Percentiles rank a stretch among this genome's conserved stretches.
phyloP scores from a whole-genome alignment of 2,329 filamentous ascomycete genomes.

The Pyrenophora teres region DNA sequence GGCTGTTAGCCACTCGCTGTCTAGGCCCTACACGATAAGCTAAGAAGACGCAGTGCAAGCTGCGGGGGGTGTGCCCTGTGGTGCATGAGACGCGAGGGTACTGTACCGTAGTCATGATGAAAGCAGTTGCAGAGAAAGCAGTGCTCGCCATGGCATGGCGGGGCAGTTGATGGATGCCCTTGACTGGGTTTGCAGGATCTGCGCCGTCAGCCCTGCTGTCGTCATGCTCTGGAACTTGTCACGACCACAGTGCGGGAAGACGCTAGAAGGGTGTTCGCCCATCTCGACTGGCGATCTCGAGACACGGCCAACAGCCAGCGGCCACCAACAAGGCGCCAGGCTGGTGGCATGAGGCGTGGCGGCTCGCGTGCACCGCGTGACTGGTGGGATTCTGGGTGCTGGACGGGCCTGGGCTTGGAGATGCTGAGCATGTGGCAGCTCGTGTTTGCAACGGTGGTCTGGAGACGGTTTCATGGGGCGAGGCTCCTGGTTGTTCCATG shows the following conservation, averaged over 20 bases:
- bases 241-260: constrained; percentile 12
- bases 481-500: constrained; percentile 5
- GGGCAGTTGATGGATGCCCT: too few relatives aligned
- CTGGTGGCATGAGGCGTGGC: constrained; percentile 10
- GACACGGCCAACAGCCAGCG: background rate
- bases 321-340: constrained; percentile 10
- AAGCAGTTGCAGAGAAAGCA: too few relatives aligned
- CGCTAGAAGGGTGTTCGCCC: constrained; percentile 12
- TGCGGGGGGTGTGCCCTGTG: background rate
- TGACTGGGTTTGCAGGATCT: background rate
- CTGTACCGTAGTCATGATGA: too few relatives aligned
- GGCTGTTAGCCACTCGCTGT: background rate
- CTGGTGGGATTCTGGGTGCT: constrained; percentile 12
- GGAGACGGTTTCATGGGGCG: background rate
- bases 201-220: background rate
- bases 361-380: constrained; percentile 5
- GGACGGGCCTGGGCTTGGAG: background rate
- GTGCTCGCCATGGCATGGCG: too few relatives aligned
- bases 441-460: too few relatives aligned
- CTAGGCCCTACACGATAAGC: too few relatives aligned
- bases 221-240: constrained; percentile 12
- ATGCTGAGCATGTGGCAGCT: too few relatives aligned
- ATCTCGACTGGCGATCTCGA: constrained; percentile 1
- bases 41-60: background rate
- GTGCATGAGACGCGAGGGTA: background rate